phyloP scores from a whole-genome alignment of 2,329 filamentous ascomycete species.

The Talaromyces sp. region DNA sequence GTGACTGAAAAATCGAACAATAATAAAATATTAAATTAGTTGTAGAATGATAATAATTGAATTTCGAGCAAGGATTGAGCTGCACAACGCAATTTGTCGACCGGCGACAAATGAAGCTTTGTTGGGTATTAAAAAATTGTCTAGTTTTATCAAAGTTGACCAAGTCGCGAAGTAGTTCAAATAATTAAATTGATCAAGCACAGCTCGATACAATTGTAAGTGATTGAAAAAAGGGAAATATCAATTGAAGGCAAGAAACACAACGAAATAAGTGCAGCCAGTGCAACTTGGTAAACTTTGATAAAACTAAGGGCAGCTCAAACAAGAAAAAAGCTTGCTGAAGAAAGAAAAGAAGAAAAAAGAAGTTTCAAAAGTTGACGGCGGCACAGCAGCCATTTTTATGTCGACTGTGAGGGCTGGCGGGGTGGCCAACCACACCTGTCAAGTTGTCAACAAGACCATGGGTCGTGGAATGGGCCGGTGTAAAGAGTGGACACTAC shows the following conservation, averaged over 20 bases:
- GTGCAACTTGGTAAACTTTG: conserved; percentile 38
- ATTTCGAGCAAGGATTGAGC: conserved; percentile 21
- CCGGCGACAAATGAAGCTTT: conserved; percentile 22
- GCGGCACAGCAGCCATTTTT: conserved; percentile 22
- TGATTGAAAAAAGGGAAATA: conserved; percentile 12
- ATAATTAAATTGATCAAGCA: conserved; percentile 22
- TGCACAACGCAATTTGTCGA: conserved; percentile 22
- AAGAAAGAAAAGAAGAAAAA: conserved; percentile 52
- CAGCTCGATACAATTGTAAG: conserved; percentile 23
- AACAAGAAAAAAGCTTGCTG: conserved; percentile 61
- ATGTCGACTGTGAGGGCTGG: conserved; percentile 15
- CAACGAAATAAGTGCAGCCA: conserved; percentile 48
- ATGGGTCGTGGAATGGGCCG: background rate
- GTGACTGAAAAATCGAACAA: conserved; percentile 35
- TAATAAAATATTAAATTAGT: conserved; percentile 19
- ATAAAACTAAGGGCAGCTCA: conserved; percentile 47
- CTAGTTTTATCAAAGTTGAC: conserved; percentile 17
- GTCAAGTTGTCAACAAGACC: background rate
- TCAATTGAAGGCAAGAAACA: conserved; percentile 36
- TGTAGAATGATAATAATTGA: conserved; percentile 1
- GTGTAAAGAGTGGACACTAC: background rate
- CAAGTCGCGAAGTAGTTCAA: conserved; percentile 13
- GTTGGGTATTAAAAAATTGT: conserved; percentile 15
- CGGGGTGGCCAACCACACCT: conserved; percentile 19
- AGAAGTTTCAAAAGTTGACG: conserved; percentile 38